These are phyloP conservation scores for Vitis hybrid DNA, from an alignment of 177 flowering plant species.

Conservation along the genomic window DNA sequence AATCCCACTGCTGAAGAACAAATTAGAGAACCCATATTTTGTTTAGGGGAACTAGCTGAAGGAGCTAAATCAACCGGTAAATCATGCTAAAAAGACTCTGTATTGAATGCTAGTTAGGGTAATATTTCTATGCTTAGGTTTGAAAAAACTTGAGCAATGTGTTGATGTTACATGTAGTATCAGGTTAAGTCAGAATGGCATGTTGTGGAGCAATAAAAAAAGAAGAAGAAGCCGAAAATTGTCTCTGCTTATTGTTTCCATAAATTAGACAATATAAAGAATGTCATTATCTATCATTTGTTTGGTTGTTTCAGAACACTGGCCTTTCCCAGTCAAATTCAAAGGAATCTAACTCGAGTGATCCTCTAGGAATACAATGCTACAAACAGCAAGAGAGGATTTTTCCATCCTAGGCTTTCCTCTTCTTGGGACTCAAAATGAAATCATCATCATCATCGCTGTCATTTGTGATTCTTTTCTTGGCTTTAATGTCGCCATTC, in stretches of 20 bases:
- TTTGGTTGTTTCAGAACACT: background rate
- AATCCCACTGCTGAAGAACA: no score
- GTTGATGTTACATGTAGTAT: no score
- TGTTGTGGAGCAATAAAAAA: background rate
- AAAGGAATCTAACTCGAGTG: slow-evolving; percentile 9
- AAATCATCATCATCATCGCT: slow-evolving; percentile 77
- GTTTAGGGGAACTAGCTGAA: no score
- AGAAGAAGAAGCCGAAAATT: background rate
- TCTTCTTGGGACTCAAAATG: slow-evolving; percentile 62
- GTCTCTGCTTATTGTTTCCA: slow-evolving; percentile 12
- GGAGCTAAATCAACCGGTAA: no score
- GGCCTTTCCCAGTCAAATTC: slow-evolving; percentile 7
- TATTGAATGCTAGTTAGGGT: no score
- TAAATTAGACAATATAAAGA: slow-evolving; percentile 16
- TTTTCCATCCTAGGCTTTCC: slow-evolving; percentile 43
- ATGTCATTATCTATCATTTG: slow-evolving; percentile 17
- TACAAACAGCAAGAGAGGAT: background rate
- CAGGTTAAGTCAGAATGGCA: background rate
- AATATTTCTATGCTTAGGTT: no score
- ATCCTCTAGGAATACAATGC: slow-evolving; percentile 13
- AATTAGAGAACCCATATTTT: no score
- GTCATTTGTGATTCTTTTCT: slow-evolving; percentile 50
- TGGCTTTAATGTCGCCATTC: slow-evolving; percentile 63
- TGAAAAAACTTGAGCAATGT: no score
- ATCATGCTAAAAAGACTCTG: no score